A percentile compares a stretch with the other conserved stretches of the same genome.
Evolutionary conservation across 2,329 filamentous ascomycete genomes (phyloP).

Genomic region (Dissoconium aciculare): DNA sequence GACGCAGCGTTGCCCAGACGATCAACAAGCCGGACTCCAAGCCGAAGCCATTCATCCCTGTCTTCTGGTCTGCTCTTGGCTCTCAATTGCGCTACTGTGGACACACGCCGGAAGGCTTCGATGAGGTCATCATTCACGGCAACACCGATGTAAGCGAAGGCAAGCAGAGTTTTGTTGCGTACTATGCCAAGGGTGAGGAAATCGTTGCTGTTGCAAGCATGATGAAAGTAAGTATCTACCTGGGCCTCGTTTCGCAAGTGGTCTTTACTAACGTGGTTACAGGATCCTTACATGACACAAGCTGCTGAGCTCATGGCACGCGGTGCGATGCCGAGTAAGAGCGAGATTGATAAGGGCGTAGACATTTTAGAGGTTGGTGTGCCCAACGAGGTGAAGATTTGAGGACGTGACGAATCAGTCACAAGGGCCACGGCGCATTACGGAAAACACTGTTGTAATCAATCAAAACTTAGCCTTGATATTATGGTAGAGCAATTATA

Average conservation of each 20-base stretch:
- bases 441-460: too few relatives aligned
- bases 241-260: not conserved
- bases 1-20: constrained; percentile 60
- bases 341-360: constrained; percentile 50
- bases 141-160: constrained; percentile 44
- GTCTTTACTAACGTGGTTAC: constrained; percentile 44
- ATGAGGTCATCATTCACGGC: constrained; percentile 70
- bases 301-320: constrained; percentile 70
- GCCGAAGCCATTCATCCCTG: constrained; percentile 65
- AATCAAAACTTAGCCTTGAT: too few relatives aligned
- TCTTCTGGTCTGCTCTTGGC: constrained; percentile 93
- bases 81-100: constrained; percentile 87
- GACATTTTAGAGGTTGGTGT: constrained; percentile 33
- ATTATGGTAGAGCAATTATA: too few relatives aligned
- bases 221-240: constrained; percentile 61
- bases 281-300: constrained; percentile 75
- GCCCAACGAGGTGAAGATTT: constrained; percentile 33
- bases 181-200: constrained; percentile 72
- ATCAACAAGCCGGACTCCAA: constrained; percentile 52
- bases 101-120: constrained; percentile 67
- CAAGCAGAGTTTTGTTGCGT: constrained; percentile 71
- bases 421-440: too few relatives aligned
- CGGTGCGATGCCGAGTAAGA: constrained; percentile 71
- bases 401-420: too few relatives aligned
- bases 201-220: constrained; percentile 85